Base-by-base conservation (phyloP, 768 basidiomycete genomes). In the Solioccasus polychromus region DNA sequence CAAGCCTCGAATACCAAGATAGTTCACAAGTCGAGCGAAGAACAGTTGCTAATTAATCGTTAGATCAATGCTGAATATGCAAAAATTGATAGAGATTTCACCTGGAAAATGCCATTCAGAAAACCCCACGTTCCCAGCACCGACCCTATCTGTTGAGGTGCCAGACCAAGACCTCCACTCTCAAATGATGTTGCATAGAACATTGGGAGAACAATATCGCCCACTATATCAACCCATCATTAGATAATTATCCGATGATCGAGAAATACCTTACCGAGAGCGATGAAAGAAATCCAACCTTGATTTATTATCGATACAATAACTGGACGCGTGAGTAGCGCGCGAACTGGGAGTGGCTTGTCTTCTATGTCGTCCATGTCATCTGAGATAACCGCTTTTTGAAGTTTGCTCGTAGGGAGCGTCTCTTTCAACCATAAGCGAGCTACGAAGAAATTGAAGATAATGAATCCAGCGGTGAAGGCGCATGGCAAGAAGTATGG, bases 401-500 rank as follows among this genome's bases (percentile, higher is more conserved):
- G 19, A 3, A 14, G 35, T 6, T 20, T 14, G 35, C 35, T 35
- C 35, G 19, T 11, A 15, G 12, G 20, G 19, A 35, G 20, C 14
- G 35, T 35, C 50, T 59, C 58, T 45, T 58, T 48, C 24, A 59
- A 45, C 24, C 50, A 47, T 5, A 52, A 18, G 4, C 39, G 34
- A 20, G 47, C 48, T 19, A 20, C n/a, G 8, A 52, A 15, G 42
- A 57, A 50, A 22, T 45, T 38, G 10, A 34, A 14, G 3, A 35
- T 35, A n/a, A 52, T 14, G 17, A 45, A 53, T 22, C 8, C 30
- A 29, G 51, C 51, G 23, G 52, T 31, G 14, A 34, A 28, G 15
- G 78, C 72, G 50, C 18, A 70, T 68, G 29, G 41, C 65, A 76
- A 44, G 63, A 76, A 50, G 70, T 73, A 63, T 2, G 79, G 80